Base-by-base conservation (phyloP, 306 rosid species). In the Echinosophora koreensis region DNA sequence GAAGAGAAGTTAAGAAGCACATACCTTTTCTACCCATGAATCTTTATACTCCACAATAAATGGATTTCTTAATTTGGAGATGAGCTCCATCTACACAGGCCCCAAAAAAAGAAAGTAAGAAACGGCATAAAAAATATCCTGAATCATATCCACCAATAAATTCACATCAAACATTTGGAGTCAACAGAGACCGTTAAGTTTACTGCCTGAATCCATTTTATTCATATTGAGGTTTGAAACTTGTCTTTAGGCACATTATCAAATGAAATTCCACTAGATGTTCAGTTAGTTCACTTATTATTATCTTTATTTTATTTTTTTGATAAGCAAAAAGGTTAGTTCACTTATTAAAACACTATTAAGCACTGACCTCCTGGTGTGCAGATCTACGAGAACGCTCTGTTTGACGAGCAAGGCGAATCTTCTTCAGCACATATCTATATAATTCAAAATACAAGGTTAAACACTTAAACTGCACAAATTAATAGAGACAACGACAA, bases 21-120 rank as follows among this genome's bases (percentile, higher is more conserved):
- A 22, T 82, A 91, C 98, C 97, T 91, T 93, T 87, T 93, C 97
- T 8, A 93, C 98, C 98, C 98, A 93, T 32, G 98, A 93, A 87
- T 93, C 98, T 81, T 93, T 93, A 82, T 93, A 93, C 81, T 93
- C 97, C 82, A 93, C 98, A 63, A 93, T 91, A 88, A 91, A 93
- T 71, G 98, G 97, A 81, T 91, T 91, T 74, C 89, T 84, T 22
- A 93, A 64, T 84, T 85, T 91, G 37, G 97, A 91, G 81, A 93
- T 88, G 74, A 93, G 95, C 80, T 91, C 98, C 98, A 93, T 93
- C 98, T 93, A 58, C 76, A 57, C 28, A 84, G 72, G 64, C 42
- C 66, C 46, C 13, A 65, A 61, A 8, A 44, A 17, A 37, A 22
- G 22, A 22, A 22, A 22, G 22, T 22, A 22, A 22, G 22, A 58